These are phyloP conservation scores for Psilocybe sp. DNA, from an alignment of 768 basidiomycete genomes.

Conservation along the genomic window DNA sequence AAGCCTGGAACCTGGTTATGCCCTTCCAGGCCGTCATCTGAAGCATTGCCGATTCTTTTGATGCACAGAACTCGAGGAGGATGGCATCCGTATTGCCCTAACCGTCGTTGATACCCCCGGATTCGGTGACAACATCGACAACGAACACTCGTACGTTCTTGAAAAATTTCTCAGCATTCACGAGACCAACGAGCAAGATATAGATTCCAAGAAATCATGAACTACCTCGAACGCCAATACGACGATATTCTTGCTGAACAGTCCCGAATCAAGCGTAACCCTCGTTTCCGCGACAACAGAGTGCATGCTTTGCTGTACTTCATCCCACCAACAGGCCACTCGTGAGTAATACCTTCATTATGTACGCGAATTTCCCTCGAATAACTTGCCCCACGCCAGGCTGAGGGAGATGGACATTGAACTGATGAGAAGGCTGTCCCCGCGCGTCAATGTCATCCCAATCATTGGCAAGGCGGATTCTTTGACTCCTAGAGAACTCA, in stretches of 20 bases:
- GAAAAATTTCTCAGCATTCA: conserved; percentile 1
- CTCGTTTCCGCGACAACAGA: conserved; percentile 86
- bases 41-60: background rate
- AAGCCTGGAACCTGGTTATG: conserved; percentile 20
- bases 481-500: conserved; percentile 77
- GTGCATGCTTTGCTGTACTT: conserved; percentile 89
- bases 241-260: conserved; percentile 87
- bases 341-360: conserved; percentile 43
- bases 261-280: conserved; percentile 91
- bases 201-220: conserved; percentile 87
- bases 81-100: conserved; percentile 84
- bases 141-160: conserved; percentile 70
- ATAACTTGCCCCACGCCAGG: conserved; percentile 28
- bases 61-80: conserved; percentile 79
- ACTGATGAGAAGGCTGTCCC: conserved; percentile 85
- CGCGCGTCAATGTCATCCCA: conserved; percentile 91
- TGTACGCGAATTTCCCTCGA: conserved; percentile 1
- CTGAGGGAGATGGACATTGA: conserved; percentile 92
- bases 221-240: conserved; percentile 88
- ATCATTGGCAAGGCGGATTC: conserved; percentile 88
- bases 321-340: conserved; percentile 84
- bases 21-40: background rate
- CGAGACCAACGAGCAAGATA: conserved; percentile 2
- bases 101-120: conserved; percentile 93
- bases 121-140: conserved; percentile 90